Percentiles rank a stretch among this genome's conserved stretches.
Evolutionary conservation across 352 stramenopile genomes (phyloP).

Genomic region (Phytopythium oedochilum): DNA sequence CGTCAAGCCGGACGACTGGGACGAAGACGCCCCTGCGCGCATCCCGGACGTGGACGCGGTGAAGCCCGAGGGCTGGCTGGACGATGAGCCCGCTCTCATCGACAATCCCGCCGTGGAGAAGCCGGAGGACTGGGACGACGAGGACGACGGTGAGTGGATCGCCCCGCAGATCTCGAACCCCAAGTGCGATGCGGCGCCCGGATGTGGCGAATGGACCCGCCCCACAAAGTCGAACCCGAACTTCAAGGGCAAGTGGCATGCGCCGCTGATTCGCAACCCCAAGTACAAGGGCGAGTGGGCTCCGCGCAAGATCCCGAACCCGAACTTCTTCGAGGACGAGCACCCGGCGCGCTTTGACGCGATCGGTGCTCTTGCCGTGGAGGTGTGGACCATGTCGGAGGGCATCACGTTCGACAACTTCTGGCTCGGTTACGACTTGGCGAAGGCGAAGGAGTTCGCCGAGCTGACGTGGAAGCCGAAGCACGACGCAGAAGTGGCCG

Average conservation of each 20-base stretch:
- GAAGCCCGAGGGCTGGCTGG: constrained; percentile 91
- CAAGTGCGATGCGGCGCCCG: constrained; percentile 72
- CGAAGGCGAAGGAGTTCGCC: constrained; percentile 76
- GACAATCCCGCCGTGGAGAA: constrained; percentile 74
- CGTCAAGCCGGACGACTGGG: constrained; percentile 91
- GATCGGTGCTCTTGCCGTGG: constrained; percentile 87
- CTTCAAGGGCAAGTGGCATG: constrained; percentile 92
- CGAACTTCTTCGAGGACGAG: constrained; percentile 83
- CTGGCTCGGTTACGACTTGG: constrained; percentile 82
- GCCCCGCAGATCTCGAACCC: constrained; percentile 88
- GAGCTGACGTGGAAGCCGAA: constrained; percentile 74
- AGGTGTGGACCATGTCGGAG: constrained; percentile 90
- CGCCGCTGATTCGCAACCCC: constrained; percentile 90
- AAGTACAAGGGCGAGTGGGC: constrained; percentile 90
- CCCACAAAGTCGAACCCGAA: constrained; percentile 87
- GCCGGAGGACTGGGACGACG: constrained; percentile 93
- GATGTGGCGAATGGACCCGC: constrained; percentile 90
- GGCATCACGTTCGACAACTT: constrained; percentile 93
- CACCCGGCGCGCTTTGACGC: constrained; percentile 79
- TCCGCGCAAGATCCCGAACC: constrained; percentile 89
- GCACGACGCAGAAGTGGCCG: constrained; percentile 55
- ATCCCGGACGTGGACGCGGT: constrained; percentile 83
- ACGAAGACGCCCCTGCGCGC: constrained; percentile 84
- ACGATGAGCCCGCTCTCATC: constrained; percentile 78
- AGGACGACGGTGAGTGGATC: constrained; percentile 90